Conservation (phyloP, 2,329 filamentous ascomycete genomes). For the Penicillium rolfsii region DNA sequence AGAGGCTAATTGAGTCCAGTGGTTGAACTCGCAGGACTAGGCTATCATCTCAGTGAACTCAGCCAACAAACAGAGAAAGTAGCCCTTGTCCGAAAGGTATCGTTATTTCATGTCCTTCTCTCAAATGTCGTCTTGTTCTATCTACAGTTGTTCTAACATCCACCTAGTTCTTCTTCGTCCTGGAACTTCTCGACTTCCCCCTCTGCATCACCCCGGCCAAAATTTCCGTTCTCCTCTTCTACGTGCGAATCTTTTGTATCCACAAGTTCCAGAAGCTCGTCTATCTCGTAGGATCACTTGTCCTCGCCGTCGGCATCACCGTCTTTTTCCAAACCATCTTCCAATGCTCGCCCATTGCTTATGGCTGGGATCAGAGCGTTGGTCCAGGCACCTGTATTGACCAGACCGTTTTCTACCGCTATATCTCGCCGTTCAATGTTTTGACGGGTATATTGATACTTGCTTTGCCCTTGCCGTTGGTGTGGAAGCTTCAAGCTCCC, state of each 20-base stretch:
- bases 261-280: slow-evolving; percentile 24
- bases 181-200: slow-evolving; percentile 29
- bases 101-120: neutral
- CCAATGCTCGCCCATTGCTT: slow-evolving; percentile 28
- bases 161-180: slow-evolving; percentile 14
- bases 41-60: slow-evolving; percentile 21
- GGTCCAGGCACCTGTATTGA: slow-evolving; percentile 23
- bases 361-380: slow-evolving; percentile 23
- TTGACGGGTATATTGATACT: slow-evolving; percentile 17
- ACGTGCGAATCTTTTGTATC: slow-evolving; percentile 28
- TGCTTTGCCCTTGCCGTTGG: slow-evolving; percentile 17
- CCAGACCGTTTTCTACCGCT: slow-evolving; percentile 25
- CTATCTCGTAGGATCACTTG: slow-evolving; percentile 24
- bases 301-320: slow-evolving; percentile 24
- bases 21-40: slow-evolving; percentile 23
- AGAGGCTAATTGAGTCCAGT: slow-evolving; percentile 12
- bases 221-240: slow-evolving; percentile 33
- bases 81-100: slow-evolving; percentile 25
- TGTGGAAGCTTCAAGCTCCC: slow-evolving; percentile 20
- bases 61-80: slow-evolving; percentile 11
- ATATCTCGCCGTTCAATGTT: slow-evolving; percentile 22
- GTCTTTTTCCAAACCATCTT: slow-evolving; percentile 30
- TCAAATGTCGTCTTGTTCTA: neutral
- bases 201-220: slow-evolving; percentile 31
- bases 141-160: neutral